Evolutionary conservation across 169 alveolate genomes (phyloP), one percentile per base, ranked within the genome.

Genomic region (Cryptosporidium sp.): DNA sequence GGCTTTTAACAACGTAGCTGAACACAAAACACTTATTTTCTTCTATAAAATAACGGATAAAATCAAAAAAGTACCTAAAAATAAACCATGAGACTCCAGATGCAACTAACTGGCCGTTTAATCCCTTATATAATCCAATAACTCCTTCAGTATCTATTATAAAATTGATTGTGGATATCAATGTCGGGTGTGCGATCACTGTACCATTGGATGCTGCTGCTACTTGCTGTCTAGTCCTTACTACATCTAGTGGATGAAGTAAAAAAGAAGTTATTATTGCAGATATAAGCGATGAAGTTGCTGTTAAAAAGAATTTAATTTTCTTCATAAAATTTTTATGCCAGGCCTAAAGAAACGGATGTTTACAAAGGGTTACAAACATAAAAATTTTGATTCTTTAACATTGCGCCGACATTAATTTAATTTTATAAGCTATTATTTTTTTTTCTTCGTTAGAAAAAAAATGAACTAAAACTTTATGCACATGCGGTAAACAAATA

Each of bases 81-180:
- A 80, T 65, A 26, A 80, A 80, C 89, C 89, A 80, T 9, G 89
- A 80, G 6, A 80, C 23, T 6, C 89, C 75, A 8, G 89, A 80
- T 8, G 89, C 89, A 42, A 80, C 67, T 14, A 80, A 9, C 37
- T 80, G 89, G 18, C 80, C 89, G 12, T 61, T 35, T 61, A 62
- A 21, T 5, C 89, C 89, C 18, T 23, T 60, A 45, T 62, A 80
- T 26, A 80, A 42, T 33, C 89, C 89, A 16, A 7, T 1, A 12
- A 80, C 21, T 16, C 89, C 89, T 60, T 80, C 89, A 37, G 73
- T 80, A 1, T n/a, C 26, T 2, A 80, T 14, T 18, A 80, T 80
- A 10, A 26, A 48, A n/a, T 6, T 62, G n/a, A 80, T 48, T 21
- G 89, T 44, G 12, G 26, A 44, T 31, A 62, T 6, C 9, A 80